Percentiles rank a stretch among this genome's conserved stretches.
These are phyloP conservation scores for Ploettnerulaceae sp. DNA, from an alignment of 2,329 filamentous ascomycete species.

Conservation along the genomic window DNA sequence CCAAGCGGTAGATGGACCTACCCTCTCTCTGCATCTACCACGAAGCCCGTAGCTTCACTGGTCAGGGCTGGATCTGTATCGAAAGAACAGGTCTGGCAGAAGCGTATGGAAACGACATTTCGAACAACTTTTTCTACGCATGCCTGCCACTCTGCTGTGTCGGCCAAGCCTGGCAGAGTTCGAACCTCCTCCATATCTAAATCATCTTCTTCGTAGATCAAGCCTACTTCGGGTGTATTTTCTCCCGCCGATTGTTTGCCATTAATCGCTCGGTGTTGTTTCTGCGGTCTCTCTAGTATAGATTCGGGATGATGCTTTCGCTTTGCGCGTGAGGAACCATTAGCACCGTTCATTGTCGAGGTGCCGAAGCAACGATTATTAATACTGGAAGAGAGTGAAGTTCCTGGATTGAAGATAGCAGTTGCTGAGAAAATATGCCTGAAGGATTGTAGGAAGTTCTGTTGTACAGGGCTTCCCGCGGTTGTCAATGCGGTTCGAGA, in stretches of 20 bases:
- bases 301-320: conserved; percentile 32
- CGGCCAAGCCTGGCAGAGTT: conserved; percentile 40
- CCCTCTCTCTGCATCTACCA: conserved; percentile 89
- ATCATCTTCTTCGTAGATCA: conserved; percentile 32
- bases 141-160: conserved; percentile 84
- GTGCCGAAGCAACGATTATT: conserved; percentile 6
- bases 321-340: conserved; percentile 30
- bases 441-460: not conserved
- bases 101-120: conserved; percentile 97
- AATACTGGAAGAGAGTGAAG: not conserved
- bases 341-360: conserved; percentile 29
- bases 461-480: conserved; percentile 14
- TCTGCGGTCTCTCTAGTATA: conserved; percentile 30
- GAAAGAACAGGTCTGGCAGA: conserved; percentile 96
- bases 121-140: conserved; percentile 92
- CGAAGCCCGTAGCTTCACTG: conserved; percentile 95
- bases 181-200: conserved; percentile 36
- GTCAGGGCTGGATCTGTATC: conserved; percentile 93
- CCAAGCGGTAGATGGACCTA: conserved; percentile 30
- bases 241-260: conserved; percentile 34
- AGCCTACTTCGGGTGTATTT: conserved; percentile 32
- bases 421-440: not conserved
- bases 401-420: not conserved
- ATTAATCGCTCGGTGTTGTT: conserved; percentile 32
- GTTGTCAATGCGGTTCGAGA: conserved; percentile 21